Base-by-base conservation (phyloP, 371 early-diverging fungal genomes). In the Mortierella sp. region DNA sequence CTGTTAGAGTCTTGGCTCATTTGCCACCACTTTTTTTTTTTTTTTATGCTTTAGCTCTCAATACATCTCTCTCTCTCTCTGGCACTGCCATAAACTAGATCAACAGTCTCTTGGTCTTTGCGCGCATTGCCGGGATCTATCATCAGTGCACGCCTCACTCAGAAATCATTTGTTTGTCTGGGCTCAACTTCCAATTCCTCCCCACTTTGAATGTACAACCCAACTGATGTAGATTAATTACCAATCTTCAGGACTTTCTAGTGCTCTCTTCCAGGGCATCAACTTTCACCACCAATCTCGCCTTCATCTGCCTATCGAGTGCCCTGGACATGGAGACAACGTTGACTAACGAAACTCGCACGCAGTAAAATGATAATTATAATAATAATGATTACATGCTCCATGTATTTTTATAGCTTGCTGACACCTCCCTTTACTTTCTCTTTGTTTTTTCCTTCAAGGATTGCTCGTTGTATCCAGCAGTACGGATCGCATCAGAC, bases 231-330 rank as follows among this genome's bases (percentile, higher is more conserved):
- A 51, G 35, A 35, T 35, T 35, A 35, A 35, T 5, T 24, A 24
- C 26, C n/a, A 26, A 22, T 20, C 32, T 16, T 12, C 45, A 67
- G 61, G 60, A 60, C 51, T 60, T 68, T 45, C 47, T 51, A 5
- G 49, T 61, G 11, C 16, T 54, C 60, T 60, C 47, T 22, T 37
- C 51, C 11, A 52, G n/a, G 3, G 14, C 68, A 4, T 20, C 55
- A 1, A 18, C 10, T 10, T 11, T 51, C 60, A n/a, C 51, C 9
- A 26, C 35, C 20, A 43, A 30, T 2, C 22, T 66, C 22, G 65
- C 66, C 0, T 66, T 66, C 32, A 59, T 72, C n/a, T 72, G 72
- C 32, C 11, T 72, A 6, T 51, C 66, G 11, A 66, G 61, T 28
- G 20, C 57, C 24, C 49, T 24, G 20, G 66, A 66, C 32, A 60